Evolutionary conservation across 2,329 filamentous ascomycete species (phyloP).

Genomic region (Colletotrichum filicis): DNA sequence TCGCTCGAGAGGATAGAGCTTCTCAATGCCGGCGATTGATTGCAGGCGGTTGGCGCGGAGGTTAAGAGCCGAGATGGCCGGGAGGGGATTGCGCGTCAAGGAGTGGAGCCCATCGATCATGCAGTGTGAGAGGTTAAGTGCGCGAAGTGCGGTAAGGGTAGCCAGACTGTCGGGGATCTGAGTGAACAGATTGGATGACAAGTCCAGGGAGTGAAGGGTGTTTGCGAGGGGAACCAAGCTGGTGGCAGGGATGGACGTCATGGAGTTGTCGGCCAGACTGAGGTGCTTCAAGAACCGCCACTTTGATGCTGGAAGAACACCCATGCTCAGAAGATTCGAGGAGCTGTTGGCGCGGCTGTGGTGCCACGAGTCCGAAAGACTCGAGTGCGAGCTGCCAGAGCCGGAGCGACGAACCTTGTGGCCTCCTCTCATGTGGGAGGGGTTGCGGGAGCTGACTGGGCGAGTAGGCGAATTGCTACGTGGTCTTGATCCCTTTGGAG

Average conservation of each 20-base stretch:
- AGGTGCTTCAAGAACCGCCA: conserved; percentile 96
- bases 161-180: conserved; percentile 93
- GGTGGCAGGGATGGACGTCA: conserved; percentile 80
- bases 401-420: conserved; percentile 86
- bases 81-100: conserved; percentile 84
- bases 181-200: conserved; percentile 93
- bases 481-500: conserved; percentile 61
- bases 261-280: conserved; percentile 89
- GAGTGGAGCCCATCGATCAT: conserved; percentile 97
- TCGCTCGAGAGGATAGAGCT: conserved; percentile 86
- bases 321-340: conserved; percentile 78
- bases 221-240: conserved; percentile 86
- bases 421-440: conserved; percentile 73
- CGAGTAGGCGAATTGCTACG: conserved; percentile 86
- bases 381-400: conserved; percentile 93
- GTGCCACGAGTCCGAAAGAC: conserved; percentile 73
- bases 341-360: conserved; percentile 74
- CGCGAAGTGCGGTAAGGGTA: conserved; percentile 85
- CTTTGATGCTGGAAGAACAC: conserved; percentile 83
- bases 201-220: conserved; percentile 89
- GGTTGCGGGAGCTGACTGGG: conserved; percentile 79
- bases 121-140: conserved; percentile 93
- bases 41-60: conserved; percentile 87
- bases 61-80: conserved; percentile 93
- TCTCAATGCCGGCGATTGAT: conserved; percentile 90